Evolutionary conservation across 257 asterid species (phyloP), one percentile per base, ranked within the genome.

Genomic region (Dorcoceras hygrometricum): DNA sequence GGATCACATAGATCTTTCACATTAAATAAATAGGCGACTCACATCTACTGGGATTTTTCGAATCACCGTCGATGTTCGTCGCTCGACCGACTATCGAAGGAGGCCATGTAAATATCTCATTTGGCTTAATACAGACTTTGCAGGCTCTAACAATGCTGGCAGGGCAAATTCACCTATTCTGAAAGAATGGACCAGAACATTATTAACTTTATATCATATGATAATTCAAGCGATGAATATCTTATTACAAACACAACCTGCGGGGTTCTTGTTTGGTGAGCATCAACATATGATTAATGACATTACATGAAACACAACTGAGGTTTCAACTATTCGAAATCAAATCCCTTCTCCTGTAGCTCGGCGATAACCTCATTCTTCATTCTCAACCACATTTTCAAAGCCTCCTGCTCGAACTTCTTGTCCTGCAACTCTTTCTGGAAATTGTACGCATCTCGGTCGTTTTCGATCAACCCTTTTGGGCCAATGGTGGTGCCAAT

Each of bases 401-500:
- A 26, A 2, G 96, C 90, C 83, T 90, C 99, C 59, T 88, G 92
- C n/a, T 88, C 95, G 23, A 90, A 62, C 83, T 86, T 93, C 82
- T 88, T 78, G 76, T 90, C 96, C 87, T 93, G 97, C 89, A 93
- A 75, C 23, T 70, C 85, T 65, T 90, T 90, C 84, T 93, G 87
- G 69, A 74, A 86, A 71, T 85, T 88, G 63, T 57, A 67, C 0
- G 87, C 66, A 67, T 85, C 97, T 65, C 74, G 77, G 63, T 93
- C 96, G 0, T 78, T 59, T 25, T 88, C 99, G 3, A 88, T 23
- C 2, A 82, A 39, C 50, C 99, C 99, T 82, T 88, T 93, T 0
- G 99, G 99, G 74, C 96, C 99, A 27, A 90, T 87, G 31, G 85
- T 76, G 2, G 97, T 93, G 20, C 99, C 99, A n/a, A 90, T 90